These are phyloP conservation scores for Kuraishia borneana DNA, from an alignment of 805 yeast genomes.

Conservation along the genomic window DNA sequence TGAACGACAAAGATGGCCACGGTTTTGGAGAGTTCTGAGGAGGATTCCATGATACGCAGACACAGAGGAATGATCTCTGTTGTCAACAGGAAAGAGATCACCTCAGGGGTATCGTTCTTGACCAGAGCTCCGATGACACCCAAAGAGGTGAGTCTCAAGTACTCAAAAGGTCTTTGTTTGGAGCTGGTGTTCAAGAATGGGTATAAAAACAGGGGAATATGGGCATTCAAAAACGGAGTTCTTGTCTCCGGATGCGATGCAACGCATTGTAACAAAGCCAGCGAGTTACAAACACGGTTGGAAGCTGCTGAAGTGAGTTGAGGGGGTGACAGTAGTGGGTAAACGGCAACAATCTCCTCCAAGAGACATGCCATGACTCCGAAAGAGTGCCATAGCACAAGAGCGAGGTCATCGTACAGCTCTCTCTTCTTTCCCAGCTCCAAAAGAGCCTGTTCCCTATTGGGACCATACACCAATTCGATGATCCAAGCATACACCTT, in stretches of 20 bases:
- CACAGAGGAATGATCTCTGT: constrained; percentile 96
- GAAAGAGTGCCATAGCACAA: constrained; percentile 89
- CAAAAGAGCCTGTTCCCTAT: constrained; percentile 83
- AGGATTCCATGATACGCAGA: constrained; percentile 87
- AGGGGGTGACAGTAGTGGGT: constrained; percentile 84
- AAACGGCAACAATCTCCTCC: constrained; percentile 83
- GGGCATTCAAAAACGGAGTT: constrained; percentile 75
- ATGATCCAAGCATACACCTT: constrained; percentile 85
- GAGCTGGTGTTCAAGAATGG: constrained; percentile 91
- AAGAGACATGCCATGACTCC: constrained; percentile 91
- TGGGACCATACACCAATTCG: constrained; percentile 82
- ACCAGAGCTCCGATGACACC: constrained; percentile 97
- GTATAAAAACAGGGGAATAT: constrained; percentile 82
- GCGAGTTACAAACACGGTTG: constrained; percentile 90
- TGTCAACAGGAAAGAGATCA: constrained; percentile 80
- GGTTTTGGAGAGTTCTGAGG: constrained; percentile 87
- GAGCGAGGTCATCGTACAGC: constrained; percentile 86
- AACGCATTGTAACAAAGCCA: constrained; percentile 90
- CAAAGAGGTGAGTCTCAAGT: constrained; percentile 79
- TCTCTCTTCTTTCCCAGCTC: constrained; percentile 93
- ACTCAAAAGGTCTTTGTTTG: constrained; percentile 87
- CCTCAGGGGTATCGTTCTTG: constrained; percentile 92
- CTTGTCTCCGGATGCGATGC: constrained; percentile 93
- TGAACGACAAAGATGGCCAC: constrained; percentile 96
- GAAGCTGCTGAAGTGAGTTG: constrained; percentile 75